phyloP scores from a whole-genome alignment of 2,329 filamentous ascomycete genomes.

The Dactylella cylindrospora region DNA sequence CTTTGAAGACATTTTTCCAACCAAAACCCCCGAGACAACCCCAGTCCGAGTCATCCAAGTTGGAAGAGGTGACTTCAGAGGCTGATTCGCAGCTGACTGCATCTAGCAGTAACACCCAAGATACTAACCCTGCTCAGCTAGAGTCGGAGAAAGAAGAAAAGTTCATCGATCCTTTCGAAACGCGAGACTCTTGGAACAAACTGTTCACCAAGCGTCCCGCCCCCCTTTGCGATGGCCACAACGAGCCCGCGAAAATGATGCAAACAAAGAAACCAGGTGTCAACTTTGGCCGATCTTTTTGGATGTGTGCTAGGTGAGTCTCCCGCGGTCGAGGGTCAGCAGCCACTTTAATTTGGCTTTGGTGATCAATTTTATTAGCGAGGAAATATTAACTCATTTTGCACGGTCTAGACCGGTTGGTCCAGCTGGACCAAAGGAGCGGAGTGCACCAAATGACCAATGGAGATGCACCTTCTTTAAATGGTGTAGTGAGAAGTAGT shows the following conservation, averaged over 20 bases:
- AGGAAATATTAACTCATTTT: slow-evolving; percentile 7
- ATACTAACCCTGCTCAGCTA: too few species aligned
- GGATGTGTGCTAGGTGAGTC: slow-evolving; percentile 66
- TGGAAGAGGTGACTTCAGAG: background rate
- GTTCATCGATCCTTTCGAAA: slow-evolving; percentile 68
- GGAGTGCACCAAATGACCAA: slow-evolving; percentile 70
- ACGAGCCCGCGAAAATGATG: slow-evolving; percentile 79
- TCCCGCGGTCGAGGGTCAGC: background rate
- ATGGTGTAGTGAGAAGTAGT: slow-evolving; percentile 45
- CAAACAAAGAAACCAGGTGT: slow-evolving; percentile 85
- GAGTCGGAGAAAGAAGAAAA: slow-evolving; percentile 52
- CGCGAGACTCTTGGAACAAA: slow-evolving; percentile 82
- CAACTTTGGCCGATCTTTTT: slow-evolving; percentile 71
- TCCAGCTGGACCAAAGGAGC: slow-evolving; percentile 75
- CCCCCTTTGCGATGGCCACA: slow-evolving; percentile 78
- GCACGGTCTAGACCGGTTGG: slow-evolving; percentile 64
- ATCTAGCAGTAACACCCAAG: background rate
- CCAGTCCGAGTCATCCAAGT: background rate
- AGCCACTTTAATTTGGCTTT: background rate
- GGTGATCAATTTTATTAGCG: slow-evolving; percentile 1
- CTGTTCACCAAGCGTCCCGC: slow-evolving; percentile 72
- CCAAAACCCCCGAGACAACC: background rate
- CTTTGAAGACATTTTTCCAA: slow-evolving; percentile 9
- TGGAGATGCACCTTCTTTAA: slow-evolving; percentile 49
- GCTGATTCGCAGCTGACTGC: slow-evolving; percentile 11